Base-by-base conservation (phyloP, 225 moss, liverwort and hornwort species). In the Physcomitrium patens region DNA sequence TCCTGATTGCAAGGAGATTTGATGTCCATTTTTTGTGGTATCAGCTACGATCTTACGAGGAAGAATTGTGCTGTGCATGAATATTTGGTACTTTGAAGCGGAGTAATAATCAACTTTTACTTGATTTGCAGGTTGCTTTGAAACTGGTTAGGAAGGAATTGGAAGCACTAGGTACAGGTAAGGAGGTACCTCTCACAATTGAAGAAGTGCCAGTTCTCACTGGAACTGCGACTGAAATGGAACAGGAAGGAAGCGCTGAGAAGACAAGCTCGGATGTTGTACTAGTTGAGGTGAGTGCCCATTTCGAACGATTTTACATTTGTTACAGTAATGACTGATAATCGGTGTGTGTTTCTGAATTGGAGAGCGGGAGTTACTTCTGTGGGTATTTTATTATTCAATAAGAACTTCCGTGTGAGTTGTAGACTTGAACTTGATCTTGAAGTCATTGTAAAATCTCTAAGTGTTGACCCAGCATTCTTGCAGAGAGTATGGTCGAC, bases 101-200 rank as follows among this genome's bases (percentile, higher is more conserved):
- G 13, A 72, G 51, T 10, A 13, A 31, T 22, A 57, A 58, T 70
- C n/a, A 55, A 48, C 11, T 73, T 55, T 71, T 16, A 45, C 26
- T 76, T 60, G 62, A 72, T 77, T 60, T 83, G 78, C 91, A 97
- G 97, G 89, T 97, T 74, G 97, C 97, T 71, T 74, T 97, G 77
- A 97, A 90, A 80, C 78, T 97, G 82, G 97, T 97, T 20, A 89
- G 97, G 68, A 87, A 81, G 61, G 94, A 97, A 76, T 73, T 94
- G 49, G 72, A 86, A 67, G 60, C 46, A 55, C 53, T 85, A 68
- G 91, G 82, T 60, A 75, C 63, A 42, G 73, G 71, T 17, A 75
- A 82, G 31, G 87, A 87, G 74, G 52, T 49, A 23, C 81, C 89
- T 58, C 71, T 89, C 9, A 58, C 51, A 17, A 45, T 83, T 37